Evolutionary conservation across 441 rosid species (phyloP), one percentile per base, ranked within the genome.

Genomic region (Francoa sonchifolia): DNA sequence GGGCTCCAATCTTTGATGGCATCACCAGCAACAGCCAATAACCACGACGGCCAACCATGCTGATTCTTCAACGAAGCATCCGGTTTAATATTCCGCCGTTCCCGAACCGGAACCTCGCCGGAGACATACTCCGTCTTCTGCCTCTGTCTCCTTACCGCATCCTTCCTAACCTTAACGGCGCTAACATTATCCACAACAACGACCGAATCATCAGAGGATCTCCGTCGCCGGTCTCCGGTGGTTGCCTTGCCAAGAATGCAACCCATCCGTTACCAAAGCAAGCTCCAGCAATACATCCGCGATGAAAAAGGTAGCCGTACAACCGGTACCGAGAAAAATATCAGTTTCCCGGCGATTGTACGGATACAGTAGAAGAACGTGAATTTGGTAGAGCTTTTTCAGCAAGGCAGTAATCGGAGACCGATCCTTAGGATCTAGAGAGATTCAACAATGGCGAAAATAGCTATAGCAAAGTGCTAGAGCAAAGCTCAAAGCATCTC

Each of bases 1-100:
- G 97, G 95, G 3, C 74, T 69, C 74, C 86, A 80, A 37, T 78
- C 93, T 18, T 59, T 56, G 47, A 87, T 74, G 26, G 80, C 82
- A 1, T 83, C 85, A 1, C 97, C 93, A 21, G 80, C 80, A 27
- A 77, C 89, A 8, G 72, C 79, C 53, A 78, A 47, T 6, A 87
- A 55, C 97, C 97, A 87, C 30, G 86, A 65, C 1, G 95, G 95
- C 97, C 97, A 87, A 0, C 74, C 87, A 2, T 64, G 76, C 52
- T 71, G 67, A 4, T 47, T 50, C 12, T 64, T 40, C 44, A 59
- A 51, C n/a, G 48, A 19, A 49, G 51, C 55, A 11, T 62, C 55
- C 3, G 54, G 41, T n/a, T n/a, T n/a, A n/a, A n/a, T n/a, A n/a
- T n/a, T n/a, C 36, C 68, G 73, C n/a, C 66, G 50, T 46, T 65